These are phyloP conservation scores for Daldinia grandis DNA, from an alignment of 495 filamentous ascomycete genomes.

Conservation along the genomic window DNA sequence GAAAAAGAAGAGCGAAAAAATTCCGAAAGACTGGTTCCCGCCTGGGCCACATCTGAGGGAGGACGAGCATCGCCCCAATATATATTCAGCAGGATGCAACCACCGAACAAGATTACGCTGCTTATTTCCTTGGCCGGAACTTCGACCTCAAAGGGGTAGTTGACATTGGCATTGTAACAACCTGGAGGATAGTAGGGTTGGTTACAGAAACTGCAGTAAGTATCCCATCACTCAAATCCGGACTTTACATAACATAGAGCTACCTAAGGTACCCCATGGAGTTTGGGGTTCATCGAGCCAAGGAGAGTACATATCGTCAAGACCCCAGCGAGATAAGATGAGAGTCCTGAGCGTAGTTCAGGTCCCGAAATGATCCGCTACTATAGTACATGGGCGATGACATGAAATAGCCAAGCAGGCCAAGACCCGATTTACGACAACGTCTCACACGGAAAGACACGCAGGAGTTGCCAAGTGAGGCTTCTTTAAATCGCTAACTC, in stretches of 20 bases:
- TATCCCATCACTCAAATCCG: background rate
- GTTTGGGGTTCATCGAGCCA: conserved; percentile 18
- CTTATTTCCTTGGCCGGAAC: conserved; percentile 33
- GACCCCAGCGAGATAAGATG: conserved; percentile 25
- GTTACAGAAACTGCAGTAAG: conserved; percentile 3
- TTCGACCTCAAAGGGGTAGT: conserved; percentile 26
- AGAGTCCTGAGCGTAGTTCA: background rate
- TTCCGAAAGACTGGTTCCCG: conserved; percentile 21
- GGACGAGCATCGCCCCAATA: conserved; percentile 23
- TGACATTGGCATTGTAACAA: conserved; percentile 32
- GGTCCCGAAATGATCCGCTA: background rate
- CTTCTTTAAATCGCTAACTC: conserved; percentile 21
- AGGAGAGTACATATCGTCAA: conserved; percentile 12
- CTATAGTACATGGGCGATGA: background rate
- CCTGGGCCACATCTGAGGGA: conserved; percentile 10
- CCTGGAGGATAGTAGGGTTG: conserved; percentile 5
- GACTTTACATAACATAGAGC: conserved; percentile 11
- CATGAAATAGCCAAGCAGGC: conserved; percentile 27
- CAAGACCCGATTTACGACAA: conserved; percentile 20
- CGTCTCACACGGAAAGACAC: conserved; percentile 19
- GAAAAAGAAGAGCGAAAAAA: conserved; percentile 18
- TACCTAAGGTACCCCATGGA: conserved; percentile 13
- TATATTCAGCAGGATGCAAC: conserved; percentile 17
- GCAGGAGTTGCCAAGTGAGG: conserved; percentile 21
- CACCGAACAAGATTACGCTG: conserved; percentile 6